Evolutionary conservation across 306 rosid genomes (phyloP).

Genomic region (Elaeagnus macrophylla): DNA sequence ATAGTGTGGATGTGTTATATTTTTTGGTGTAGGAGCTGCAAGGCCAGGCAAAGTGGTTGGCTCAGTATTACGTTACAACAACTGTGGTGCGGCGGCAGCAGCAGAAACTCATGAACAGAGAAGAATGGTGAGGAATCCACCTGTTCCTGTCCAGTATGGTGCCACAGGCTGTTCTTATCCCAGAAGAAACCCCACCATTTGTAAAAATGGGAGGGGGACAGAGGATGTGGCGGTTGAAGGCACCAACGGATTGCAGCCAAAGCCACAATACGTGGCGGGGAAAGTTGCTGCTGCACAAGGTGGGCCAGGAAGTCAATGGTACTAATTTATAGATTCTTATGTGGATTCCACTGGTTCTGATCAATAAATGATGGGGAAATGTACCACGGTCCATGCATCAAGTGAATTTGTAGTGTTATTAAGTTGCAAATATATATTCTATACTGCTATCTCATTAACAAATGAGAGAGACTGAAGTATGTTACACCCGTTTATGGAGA

Average conservation of each 20-base stretch:
- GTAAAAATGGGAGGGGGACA: conserved; percentile 61
- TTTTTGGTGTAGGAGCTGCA: conserved; percentile 63
- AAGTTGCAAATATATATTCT: too few relatives aligned
- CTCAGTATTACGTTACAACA: conserved; percentile 68
- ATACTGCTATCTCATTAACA: too few relatives aligned
- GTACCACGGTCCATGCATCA: too few relatives aligned
- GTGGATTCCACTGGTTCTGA: neutral
- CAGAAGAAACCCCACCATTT: conserved; percentile 56
- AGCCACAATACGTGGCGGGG: conserved; percentile 59
- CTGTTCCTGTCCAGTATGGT: conserved; percentile 49
- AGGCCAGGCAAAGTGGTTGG: conserved; percentile 92
- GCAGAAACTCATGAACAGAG: conserved; percentile 73
- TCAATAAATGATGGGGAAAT: neutral
- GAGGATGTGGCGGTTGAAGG: conserved; percentile 72
- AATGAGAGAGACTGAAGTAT: too few relatives aligned
- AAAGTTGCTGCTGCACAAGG: conserved; percentile 87
- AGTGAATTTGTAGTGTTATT: too few relatives aligned
- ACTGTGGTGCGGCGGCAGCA: conserved; percentile 55
- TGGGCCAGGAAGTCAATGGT: conserved; percentile 73
- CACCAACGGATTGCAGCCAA: conserved; percentile 73
- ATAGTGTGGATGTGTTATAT: neutral
- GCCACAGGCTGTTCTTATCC: conserved; percentile 61
- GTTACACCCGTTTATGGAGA: too few relatives aligned
- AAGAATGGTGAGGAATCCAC: conserved; percentile 52
- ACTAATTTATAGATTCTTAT: conserved; percentile 45